Conservation (phyloP, 257 asterid genomes). For the Striga asiatica region DNA sequence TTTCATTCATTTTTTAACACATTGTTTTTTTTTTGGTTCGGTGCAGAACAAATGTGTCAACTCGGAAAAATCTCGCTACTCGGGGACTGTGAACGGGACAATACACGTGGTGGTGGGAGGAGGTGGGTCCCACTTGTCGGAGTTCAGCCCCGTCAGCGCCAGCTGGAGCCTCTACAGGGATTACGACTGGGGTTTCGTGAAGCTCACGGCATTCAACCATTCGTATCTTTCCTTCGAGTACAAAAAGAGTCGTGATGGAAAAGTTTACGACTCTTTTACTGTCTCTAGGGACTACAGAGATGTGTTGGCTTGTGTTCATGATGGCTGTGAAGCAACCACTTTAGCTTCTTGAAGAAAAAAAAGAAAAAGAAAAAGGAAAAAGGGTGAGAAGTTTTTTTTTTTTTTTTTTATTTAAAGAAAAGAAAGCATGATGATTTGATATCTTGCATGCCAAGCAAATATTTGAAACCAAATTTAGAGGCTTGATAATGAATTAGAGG, state of each 20-base stretch:
- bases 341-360: constrained; percentile 27
- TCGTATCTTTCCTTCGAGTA: constrained; percentile 65
- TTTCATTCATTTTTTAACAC: no score
- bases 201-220: constrained; percentile 58
- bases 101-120: constrained; percentile 71
- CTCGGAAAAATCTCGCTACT: constrained; percentile 34
- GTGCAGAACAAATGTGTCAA: constrained; percentile 51
- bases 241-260: constrained; percentile 70
- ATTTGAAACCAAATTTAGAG: no score
- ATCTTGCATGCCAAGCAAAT: no score
- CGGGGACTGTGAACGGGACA: constrained; percentile 63
- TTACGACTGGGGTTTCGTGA: constrained; percentile 62
- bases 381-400: no score
- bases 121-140: constrained; percentile 59
- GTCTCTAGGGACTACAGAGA: constrained; percentile 70
- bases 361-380: no score
- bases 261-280: constrained; percentile 74
- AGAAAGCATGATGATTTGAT: no score
- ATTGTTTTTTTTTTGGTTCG: not conserved
- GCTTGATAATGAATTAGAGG: no score
- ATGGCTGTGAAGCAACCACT: constrained; percentile 60
- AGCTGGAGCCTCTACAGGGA: constrained; percentile 72
- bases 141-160: constrained; percentile 34
- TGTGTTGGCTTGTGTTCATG: constrained; percentile 70
- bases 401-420: no score